phyloP scores from a whole-genome alignment of 129 eudicot genomes.

The Flaveria bidentis region DNA sequence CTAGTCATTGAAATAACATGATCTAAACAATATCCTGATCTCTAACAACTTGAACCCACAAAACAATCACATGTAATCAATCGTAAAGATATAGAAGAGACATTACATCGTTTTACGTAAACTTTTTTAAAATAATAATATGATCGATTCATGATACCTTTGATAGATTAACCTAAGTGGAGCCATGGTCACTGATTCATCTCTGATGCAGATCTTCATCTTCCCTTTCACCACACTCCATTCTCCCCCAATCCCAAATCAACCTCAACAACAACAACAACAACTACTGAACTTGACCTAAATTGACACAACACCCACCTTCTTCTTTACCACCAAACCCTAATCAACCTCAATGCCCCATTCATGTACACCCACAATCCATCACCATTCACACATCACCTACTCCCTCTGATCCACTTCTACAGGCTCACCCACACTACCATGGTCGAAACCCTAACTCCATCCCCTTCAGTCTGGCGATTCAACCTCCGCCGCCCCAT shows the following conservation, averaged over 20 bases:
- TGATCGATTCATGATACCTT: too few species aligned
- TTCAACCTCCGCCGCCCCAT: slow-evolving; percentile 49
- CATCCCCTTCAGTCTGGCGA: slow-evolving; percentile 41
- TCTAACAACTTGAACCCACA: too few species aligned
- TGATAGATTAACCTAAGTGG: too few species aligned
- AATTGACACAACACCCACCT: slow-evolving; percentile 36
- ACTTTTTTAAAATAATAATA: too few species aligned
- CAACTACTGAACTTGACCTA: slow-evolving; percentile 35
- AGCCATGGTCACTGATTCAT: neutral
- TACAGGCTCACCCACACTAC: slow-evolving; percentile 18
- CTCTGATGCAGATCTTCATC: slow-evolving; percentile 36
- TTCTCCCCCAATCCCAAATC: slow-evolving; percentile 28
- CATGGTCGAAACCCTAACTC: slow-evolving; percentile 56
- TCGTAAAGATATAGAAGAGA: too few species aligned
- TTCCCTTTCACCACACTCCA: slow-evolving; percentile 66
- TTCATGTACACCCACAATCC: slow-evolving; percentile 28
- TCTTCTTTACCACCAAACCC: slow-evolving; percentile 28
- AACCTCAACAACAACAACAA: slow-evolving; percentile 34
- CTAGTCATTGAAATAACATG: too few species aligned
- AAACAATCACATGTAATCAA: too few species aligned
- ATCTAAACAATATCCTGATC: too few species aligned
- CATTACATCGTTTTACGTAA: too few species aligned
- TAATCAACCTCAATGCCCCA: slow-evolving; percentile 17
- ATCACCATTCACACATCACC: slow-evolving; percentile 5
- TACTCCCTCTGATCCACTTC: neutral